phyloP scores from a whole-genome alignment of 192 early-diverging fungal species.

The Neocallimastix lanati region DNA sequence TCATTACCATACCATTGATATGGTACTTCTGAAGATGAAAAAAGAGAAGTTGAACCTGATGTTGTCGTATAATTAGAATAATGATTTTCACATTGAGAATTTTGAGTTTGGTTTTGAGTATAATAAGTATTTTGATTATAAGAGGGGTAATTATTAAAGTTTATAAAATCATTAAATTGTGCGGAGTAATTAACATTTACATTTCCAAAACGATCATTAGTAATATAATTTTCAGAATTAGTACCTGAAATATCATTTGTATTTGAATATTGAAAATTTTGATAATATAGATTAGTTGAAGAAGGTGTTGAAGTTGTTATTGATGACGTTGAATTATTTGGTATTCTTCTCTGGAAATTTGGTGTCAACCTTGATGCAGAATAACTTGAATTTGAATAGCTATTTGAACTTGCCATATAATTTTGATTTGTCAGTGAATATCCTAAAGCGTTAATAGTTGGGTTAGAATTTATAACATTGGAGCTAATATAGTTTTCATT shows the following conservation, averaged over 20 bases:
- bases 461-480: not conserved
- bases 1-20: not conserved
- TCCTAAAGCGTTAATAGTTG: not conserved
- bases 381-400: not conserved
- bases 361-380: not conserved
- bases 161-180: not conserved
- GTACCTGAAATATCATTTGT: not conserved
- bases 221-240: not conserved
- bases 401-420: not conserved
- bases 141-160: not conserved
- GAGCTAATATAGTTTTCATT: not conserved
- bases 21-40: not conserved
- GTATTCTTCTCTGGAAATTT: not conserved
- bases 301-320: not conserved
- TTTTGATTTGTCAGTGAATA: not conserved
- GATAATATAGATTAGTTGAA: not conserved
- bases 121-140: not conserved
- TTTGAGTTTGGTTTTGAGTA: not conserved
- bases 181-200: not conserved
- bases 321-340: not conserved
- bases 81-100: not conserved
- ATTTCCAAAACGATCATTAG: not conserved
- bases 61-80: not conserved
- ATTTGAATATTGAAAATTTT: not conserved
- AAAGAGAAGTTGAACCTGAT: not conserved